Percentiles rank a stretch among this genome's conserved stretches.
phyloP scores from a whole-genome alignment of 2,329 filamentous ascomycete species.

The Trichophyton mentagrophytes region DNA sequence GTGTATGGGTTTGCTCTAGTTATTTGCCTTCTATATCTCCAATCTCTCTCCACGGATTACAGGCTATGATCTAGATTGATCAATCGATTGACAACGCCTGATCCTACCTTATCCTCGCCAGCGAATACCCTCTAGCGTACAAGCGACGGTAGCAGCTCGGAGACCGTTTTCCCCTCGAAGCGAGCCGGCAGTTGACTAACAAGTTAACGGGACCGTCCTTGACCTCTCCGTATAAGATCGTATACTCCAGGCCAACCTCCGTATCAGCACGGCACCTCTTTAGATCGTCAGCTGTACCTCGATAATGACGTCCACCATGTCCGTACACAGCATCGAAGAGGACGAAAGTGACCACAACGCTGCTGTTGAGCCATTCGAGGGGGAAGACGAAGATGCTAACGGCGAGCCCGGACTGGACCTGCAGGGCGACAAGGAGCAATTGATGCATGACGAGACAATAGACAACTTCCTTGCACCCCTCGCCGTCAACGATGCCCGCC shows the following conservation, averaged over 20 bases:
- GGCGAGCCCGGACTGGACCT: not conserved
- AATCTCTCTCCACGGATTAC: not conserved
- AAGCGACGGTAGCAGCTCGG: not conserved
- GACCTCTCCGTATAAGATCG: not conserved
- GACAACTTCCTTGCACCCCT: conserved; percentile 32
- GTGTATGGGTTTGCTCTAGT: no score
- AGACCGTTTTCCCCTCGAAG: not conserved
- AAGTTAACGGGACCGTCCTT: not conserved
- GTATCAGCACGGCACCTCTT: no score
- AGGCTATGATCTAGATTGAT: not conserved
- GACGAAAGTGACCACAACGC: conserved; percentile 5
- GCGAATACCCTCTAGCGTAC: not conserved
- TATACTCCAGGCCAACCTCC: no score
- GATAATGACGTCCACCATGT: conserved; percentile 6
- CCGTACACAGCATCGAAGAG: conserved; percentile 3
- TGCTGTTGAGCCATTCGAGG: conserved; percentile 16
- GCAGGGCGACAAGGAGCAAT: conserved; percentile 15
- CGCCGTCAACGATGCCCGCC: conserved; percentile 27
- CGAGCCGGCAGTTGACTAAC: not conserved
- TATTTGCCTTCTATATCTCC: no score
- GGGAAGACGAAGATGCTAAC: conserved; percentile 19
- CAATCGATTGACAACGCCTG: not conserved
- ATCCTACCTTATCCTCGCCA: not conserved
- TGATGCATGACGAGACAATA: conserved; percentile 24
- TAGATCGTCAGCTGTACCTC: no score